Conservation (phyloP, 1,284 basidiomycete genomes). For the Veloporphyrellus conicus region DNA sequence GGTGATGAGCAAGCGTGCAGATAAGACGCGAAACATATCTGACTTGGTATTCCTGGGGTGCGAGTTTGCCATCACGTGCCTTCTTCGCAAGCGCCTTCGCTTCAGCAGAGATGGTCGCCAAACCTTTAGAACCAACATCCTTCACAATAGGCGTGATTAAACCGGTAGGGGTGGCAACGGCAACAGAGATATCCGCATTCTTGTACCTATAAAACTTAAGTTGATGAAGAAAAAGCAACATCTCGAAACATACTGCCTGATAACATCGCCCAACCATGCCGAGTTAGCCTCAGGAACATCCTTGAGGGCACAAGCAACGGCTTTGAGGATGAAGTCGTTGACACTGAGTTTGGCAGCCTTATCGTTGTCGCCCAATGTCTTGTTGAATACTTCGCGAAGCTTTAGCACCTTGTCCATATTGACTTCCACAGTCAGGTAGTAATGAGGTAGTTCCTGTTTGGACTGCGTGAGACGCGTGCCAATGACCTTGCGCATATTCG, state of each 20-base stretch:
- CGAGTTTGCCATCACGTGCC: conserved; percentile 94
- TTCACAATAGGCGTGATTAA: conserved; percentile 98
- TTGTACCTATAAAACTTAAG: conserved; percentile 64
- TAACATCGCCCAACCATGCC: conserved; percentile 94
- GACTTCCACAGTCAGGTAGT: conserved; percentile 93
- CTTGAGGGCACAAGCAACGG: conserved; percentile 81
- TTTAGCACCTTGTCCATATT: conserved; percentile 97
- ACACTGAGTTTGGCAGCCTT: conserved; percentile 89
- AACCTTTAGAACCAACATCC: conserved; percentile 87
- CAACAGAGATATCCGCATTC: conserved; percentile 94
- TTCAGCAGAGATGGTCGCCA: conserved; percentile 88
- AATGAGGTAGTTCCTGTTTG: conserved; percentile 94
- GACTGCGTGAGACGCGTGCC: conserved; percentile 87
- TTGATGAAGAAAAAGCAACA: neutral
- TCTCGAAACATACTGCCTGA: conserved; percentile 72
- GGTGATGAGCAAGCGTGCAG: conserved; percentile 4
- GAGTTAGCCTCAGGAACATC: conserved; percentile 99
- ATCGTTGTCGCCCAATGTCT: conserved; percentile 77
- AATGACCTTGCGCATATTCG: conserved; percentile 94
- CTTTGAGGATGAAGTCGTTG: conserved; percentile 99
- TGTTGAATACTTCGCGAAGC: conserved; percentile 95
- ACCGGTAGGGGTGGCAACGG: conserved; percentile 93
- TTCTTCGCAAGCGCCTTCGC: conserved; percentile 91
- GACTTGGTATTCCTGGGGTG: conserved; percentile 94
- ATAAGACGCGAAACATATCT: conserved; percentile 1